Evolutionary conservation across 257 asterid genomes (phyloP), one percentile per base, ranked within the genome.

Genomic region (Galeopsis tetrahit): DNA sequence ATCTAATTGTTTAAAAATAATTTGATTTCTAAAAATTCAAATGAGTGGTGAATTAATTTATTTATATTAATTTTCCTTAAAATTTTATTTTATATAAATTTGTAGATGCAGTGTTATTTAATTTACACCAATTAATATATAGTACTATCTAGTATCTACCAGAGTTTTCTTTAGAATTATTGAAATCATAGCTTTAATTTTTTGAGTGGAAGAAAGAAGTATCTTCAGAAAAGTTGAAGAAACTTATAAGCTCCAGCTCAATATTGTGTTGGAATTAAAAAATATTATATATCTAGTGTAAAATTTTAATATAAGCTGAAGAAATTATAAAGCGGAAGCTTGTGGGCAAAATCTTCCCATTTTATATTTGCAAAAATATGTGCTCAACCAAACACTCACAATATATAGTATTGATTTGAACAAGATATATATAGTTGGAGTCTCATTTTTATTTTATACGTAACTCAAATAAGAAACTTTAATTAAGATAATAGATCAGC

Each of bases 211-310:
- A 48, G 62, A 36, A 68, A 49, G 28, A 59, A 28, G 55, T 28
- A 2, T 28, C 15, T 32, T 55, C 7, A 71, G 33, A 15, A 63
- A 64, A 65, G 46, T 55, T 55, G 36, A 11, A 33, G 53, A 73
- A 73, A 52, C 11, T 28, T 39, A 64, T 38, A 36, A 31, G 11
- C 13, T 64, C 69, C 64, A 75, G 79, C 74, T 75, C 65, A 21
- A 21, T 21, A 68, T 60, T n/a, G 5, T 59, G 65, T 39, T 75
- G 75, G 70, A 35, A 21, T 21, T 21, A 21, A 21, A 21, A 21
- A 49, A 51, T 33, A 7, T 11, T 40, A 17, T 28, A n/a, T n/a
- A 48, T 61, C 42, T 5, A 14, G 11, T 32, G 7, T 15, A 14
- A 43, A 42, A 33, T 36, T 43, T 34, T 15, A 31, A 10, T n/a